phyloP scores from a whole-genome alignment of 2,329 filamentous ascomycete genomes.

The Arthrocladium fulminans region DNA sequence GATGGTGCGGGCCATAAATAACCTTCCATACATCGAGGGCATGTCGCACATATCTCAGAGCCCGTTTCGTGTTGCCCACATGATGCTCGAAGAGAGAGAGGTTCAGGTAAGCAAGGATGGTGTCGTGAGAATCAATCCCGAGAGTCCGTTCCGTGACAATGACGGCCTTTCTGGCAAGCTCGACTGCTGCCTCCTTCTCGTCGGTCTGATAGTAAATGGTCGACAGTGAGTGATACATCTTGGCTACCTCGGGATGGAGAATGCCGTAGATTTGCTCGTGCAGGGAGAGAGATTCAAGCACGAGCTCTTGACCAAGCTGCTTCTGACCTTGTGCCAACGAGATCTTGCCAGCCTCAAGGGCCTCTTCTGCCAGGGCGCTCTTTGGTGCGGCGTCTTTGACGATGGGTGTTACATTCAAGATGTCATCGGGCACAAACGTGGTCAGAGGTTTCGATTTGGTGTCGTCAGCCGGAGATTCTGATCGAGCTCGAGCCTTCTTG shows the following conservation, averaged over 20 bases:
- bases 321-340: constrained; percentile 93
- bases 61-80: constrained; percentile 76
- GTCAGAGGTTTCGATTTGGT: constrained; percentile 39
- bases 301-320: constrained; percentile 88
- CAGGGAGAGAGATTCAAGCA: constrained; percentile 89
- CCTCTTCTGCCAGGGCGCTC: constrained; percentile 87
- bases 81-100: constrained; percentile 89
- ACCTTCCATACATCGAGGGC: constrained; percentile 94
- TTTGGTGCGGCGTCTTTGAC: constrained; percentile 90
- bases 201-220: constrained; percentile 97
- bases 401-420: constrained; percentile 86
- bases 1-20: constrained; percentile 87
- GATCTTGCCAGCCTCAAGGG: constrained; percentile 87
- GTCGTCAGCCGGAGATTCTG: constrained; percentile 31
- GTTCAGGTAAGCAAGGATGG: constrained; percentile 91
- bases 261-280: constrained; percentile 99
- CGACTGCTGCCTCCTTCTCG: constrained; percentile 90
- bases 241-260: constrained; percentile 88
- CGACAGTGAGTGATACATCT: constrained; percentile 88
- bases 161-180: constrained; percentile 91
- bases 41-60: constrained; percentile 83
- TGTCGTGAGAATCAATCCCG: constrained; percentile 87
- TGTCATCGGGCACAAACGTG: constrained; percentile 75
- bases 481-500: constrained; percentile 31
- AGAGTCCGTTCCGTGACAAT: constrained; percentile 92